Conservation (phyloP, 768 basidiomycete species). For the Agaricus subrufescens region DNA sequence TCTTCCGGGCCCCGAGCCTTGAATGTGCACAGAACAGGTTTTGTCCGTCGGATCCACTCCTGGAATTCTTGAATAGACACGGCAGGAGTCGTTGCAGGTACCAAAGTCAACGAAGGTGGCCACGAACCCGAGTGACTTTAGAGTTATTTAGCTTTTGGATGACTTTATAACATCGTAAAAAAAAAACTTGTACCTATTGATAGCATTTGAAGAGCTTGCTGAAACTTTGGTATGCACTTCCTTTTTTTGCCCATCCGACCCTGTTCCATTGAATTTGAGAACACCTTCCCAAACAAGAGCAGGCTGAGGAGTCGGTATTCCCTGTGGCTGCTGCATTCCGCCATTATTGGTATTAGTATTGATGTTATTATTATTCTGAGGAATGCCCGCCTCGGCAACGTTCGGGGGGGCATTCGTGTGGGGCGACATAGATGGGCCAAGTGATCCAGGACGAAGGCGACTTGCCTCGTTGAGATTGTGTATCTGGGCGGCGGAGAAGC, state of each 20-base stretch:
- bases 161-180: background rate
- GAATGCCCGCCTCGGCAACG: background rate
- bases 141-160: background rate
- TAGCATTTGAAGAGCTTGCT: constrained; percentile 21
- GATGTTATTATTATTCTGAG: background rate
- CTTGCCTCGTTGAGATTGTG: constrained; percentile 12
- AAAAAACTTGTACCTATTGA: constrained; percentile 27
- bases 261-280: constrained; percentile 40
- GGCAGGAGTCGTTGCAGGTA: constrained; percentile 34
- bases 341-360: background rate
- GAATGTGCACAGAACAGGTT: constrained; percentile 39
- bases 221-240: constrained; percentile 40
- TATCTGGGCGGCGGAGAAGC: constrained; percentile 5
- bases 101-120: constrained; percentile 42
- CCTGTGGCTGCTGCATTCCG: background rate
- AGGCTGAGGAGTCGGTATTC: background rate
- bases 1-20: constrained; percentile 15
- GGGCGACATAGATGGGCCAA: constrained; percentile 13
- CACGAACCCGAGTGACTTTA: constrained; percentile 48
- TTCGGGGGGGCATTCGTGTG: background rate
- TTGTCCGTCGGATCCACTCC: constrained; percentile 41
- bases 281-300: constrained; percentile 41
- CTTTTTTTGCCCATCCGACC: constrained; percentile 29
- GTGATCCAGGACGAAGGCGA: constrained; percentile 5
- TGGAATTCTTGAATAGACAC: constrained; percentile 36